A percentile compares a stretch with the other conserved stretches of the same genome.
Conservation (phyloP, 352 stramenopile genomes). For the Phytophthora chlamydospora region DNA sequence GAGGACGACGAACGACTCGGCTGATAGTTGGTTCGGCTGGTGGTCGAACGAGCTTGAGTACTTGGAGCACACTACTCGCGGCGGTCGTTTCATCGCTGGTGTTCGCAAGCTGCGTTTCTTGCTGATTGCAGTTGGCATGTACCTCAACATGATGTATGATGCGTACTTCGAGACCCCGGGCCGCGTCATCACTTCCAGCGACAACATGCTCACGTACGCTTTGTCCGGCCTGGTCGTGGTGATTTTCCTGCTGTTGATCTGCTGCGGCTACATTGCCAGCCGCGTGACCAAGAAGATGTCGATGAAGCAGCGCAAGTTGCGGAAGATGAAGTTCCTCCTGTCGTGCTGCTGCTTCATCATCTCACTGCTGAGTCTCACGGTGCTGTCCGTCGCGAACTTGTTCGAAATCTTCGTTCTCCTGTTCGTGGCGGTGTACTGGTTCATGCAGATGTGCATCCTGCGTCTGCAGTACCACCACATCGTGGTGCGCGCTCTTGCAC, state of each 20-base stretch:
- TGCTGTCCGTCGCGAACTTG: constrained; percentile 75
- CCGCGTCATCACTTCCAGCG: constrained; percentile 55
- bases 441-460: constrained; percentile 83
- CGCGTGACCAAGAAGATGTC: constrained; percentile 91
- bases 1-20: constrained; percentile 83
- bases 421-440: constrained; percentile 84
- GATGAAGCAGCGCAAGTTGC: constrained; percentile 90
- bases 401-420: constrained; percentile 77
- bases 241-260: constrained; percentile 75
- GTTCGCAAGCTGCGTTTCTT: constrained; percentile 86
- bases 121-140: constrained; percentile 71
- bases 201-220: constrained; percentile 68
- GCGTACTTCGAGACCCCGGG: constrained; percentile 75
- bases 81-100: constrained; percentile 68
- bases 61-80: constrained; percentile 77
- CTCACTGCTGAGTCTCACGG: constrained; percentile 70
- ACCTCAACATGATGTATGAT: constrained; percentile 83
- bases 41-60: constrained; percentile 86
- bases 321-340: constrained; percentile 90
- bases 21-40: constrained; percentile 89
- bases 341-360: constrained; percentile 72
- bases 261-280: constrained; percentile 85
- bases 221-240: constrained; percentile 69
- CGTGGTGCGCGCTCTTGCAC: constrained; percentile 76
- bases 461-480: constrained; percentile 88